Conservation (phyloP, 2,329 filamentous ascomycete genomes). For the Ambrosiella xylebori region DNA sequence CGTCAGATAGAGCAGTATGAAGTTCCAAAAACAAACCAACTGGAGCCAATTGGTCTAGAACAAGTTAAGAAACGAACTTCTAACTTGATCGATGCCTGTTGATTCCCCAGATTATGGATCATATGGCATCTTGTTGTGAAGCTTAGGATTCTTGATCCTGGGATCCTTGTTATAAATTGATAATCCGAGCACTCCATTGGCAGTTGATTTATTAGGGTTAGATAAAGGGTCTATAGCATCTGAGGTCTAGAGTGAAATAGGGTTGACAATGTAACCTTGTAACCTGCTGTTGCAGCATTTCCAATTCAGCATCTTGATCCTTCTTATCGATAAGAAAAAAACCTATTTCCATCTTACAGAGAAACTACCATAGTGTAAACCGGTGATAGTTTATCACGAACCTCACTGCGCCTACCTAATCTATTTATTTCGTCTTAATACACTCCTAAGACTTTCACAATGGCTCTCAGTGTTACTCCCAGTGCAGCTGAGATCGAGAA, state of each 20-base stretch:
- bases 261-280: neutral
- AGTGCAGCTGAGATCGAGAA: constrained; percentile 40
- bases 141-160: neutral
- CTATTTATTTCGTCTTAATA: neutral
- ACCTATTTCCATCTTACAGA: constrained; percentile 4
- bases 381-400: neutral
- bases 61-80: neutral
- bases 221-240: neutral
- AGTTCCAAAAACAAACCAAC: constrained; percentile 12
- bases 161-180: neutral
- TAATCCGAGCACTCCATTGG: neutral
- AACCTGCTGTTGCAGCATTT: neutral
- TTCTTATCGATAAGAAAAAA: constrained; percentile 13
- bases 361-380: neutral
- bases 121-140: neutral
- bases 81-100: constrained; percentile 7
- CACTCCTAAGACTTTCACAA: constrained; percentile 15
- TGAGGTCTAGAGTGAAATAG: neutral
- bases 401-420: neutral
- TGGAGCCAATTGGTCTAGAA: constrained; percentile 13
- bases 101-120: constrained; percentile 10
- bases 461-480: constrained; percentile 29
- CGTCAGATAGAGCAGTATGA: neutral
- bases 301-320: neutral
- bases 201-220: neutral